A percentile compares a stretch with the other conserved stretches of the same genome.
Conservation (phyloP, 1,139 yeast genomes). For the Taphrina communis region DNA sequence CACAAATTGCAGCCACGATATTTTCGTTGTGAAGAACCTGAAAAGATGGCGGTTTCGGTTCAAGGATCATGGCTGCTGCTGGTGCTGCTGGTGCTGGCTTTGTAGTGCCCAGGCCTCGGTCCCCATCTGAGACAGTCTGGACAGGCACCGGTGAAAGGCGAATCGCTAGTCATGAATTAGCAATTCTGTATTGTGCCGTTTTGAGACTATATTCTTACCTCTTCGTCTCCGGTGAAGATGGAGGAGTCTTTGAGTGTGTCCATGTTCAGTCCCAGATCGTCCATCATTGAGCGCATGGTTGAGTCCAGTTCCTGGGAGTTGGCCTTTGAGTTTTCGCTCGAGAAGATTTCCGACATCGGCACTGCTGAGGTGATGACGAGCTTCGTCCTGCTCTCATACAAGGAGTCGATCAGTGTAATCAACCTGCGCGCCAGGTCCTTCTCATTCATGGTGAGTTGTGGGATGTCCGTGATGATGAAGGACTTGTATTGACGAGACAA, state of each 20-base stretch:
- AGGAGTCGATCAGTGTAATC: slow-evolving; percentile 92
- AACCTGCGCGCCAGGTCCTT: slow-evolving; percentile 87
- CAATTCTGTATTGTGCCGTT: background rate
- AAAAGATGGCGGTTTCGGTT: too few species aligned
- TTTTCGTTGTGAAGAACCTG: too few species aligned
- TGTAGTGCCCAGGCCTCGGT: slow-evolving; percentile 85
- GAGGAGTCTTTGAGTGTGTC: slow-evolving; percentile 76
- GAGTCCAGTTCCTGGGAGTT: slow-evolving; percentile 38
- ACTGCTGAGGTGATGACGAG: slow-evolving; percentile 89
- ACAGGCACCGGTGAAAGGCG: slow-evolving; percentile 93
- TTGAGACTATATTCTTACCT: background rate
- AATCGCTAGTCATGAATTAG: slow-evolving; percentile 60
- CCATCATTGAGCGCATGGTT: slow-evolving; percentile 62
- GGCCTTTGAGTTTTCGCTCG: slow-evolving; percentile 38
- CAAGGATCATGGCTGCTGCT: too few species aligned
- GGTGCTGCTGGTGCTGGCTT: background rate
- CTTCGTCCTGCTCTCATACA: slow-evolving; percentile 85
- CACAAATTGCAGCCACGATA: too few species aligned
- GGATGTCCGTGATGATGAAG: slow-evolving; percentile 88
- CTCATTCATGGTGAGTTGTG: slow-evolving; percentile 74
- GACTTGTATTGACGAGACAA: slow-evolving; percentile 78
- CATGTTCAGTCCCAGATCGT: slow-evolving; percentile 74
- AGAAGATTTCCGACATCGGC: slow-evolving; percentile 76
- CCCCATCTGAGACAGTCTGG: slow-evolving; percentile 91
- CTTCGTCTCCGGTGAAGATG: slow-evolving; percentile 89